Conservation (phyloP, 2,329 filamentous ascomycete genomes). For the Zopfia rhizophila region DNA sequence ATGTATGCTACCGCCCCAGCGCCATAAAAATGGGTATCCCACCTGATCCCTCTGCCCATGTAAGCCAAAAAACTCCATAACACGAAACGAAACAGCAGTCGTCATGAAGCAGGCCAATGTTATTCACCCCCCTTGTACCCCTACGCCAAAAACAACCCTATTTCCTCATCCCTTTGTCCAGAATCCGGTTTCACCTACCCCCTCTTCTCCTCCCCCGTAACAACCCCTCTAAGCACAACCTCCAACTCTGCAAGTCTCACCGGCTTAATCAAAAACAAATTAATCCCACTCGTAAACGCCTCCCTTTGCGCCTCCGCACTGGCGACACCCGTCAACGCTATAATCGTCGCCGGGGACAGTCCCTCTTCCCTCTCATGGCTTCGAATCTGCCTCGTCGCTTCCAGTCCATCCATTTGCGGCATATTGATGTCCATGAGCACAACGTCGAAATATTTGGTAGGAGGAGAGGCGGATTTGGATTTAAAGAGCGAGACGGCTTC, state of each 20-base stretch:
- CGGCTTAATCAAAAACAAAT: conserved; percentile 66
- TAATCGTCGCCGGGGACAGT: conserved; percentile 57
- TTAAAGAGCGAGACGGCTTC: conserved; percentile 43
- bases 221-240: conserved; percentile 49
- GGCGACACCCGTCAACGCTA: conserved; percentile 65
- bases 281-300: conserved; percentile 63
- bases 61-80: too few relatives aligned
- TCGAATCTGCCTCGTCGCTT: conserved; percentile 51
- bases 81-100: too few relatives aligned
- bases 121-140: too few relatives aligned
- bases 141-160: too few relatives aligned
- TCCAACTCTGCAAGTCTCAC: conserved; percentile 58
- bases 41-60: too few relatives aligned
- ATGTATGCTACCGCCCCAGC: too few relatives aligned
- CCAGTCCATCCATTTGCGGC: conserved; percentile 52
- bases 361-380: conserved; percentile 58
- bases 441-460: conserved; percentile 39
- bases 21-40: too few relatives aligned
- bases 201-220: conserved; percentile 32
- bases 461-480: conserved; percentile 18
- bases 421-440: conserved; percentile 49
- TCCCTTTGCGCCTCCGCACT: conserved; percentile 61
- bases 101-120: too few relatives aligned
- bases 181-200: conserved; percentile 52
- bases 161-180: too few relatives aligned